Conservation (phyloP, 1,139 yeast species). For the Suhomyces maxii region DNA sequence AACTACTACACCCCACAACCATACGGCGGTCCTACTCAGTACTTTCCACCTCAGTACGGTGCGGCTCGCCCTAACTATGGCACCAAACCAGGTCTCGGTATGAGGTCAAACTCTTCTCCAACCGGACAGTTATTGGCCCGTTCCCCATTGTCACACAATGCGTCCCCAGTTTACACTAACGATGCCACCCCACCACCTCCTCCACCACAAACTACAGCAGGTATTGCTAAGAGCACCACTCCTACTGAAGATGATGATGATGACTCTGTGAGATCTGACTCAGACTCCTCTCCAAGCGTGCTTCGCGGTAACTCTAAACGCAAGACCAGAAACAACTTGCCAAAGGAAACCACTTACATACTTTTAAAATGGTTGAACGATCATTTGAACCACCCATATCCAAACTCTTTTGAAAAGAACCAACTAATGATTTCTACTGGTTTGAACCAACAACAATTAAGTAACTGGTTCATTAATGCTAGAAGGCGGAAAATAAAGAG, state of each 20-base stretch:
- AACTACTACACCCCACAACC: slow-evolving; percentile 2
- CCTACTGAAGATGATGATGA: slow-evolving; percentile 8
- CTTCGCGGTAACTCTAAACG: slow-evolving; percentile 16
- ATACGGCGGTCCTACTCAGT: neutral
- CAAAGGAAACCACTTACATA: slow-evolving; percentile 83
- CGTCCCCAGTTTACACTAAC: slow-evolving; percentile 15
- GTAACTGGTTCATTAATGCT: slow-evolving; percentile 97
- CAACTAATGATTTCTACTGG: slow-evolving; percentile 82
- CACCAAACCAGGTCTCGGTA: neutral
- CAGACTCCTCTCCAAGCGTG: slow-evolving; percentile 7
- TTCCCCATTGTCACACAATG: slow-evolving; percentile 16
- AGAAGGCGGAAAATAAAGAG: slow-evolving; percentile 75
- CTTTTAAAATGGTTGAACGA: slow-evolving; percentile 81
- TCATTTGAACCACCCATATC: slow-evolving; percentile 90
- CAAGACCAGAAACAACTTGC: slow-evolving; percentile 75
- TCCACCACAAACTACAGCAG: slow-evolving; percentile 8
- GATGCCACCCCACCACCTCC: slow-evolving; percentile 17
- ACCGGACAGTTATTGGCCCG: slow-evolving; percentile 7
- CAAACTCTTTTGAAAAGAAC: slow-evolving; percentile 84
- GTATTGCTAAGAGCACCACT: slow-evolving; percentile 2
- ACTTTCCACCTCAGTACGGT: slow-evolving; percentile 5
- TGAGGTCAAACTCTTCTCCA: slow-evolving; percentile 3
- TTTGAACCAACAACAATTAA: slow-evolving; percentile 82
- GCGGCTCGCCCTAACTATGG: slow-evolving; percentile 1
- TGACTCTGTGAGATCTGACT: slow-evolving; percentile 6